phyloP scores from a whole-genome alignment of 345 rosid species.

The Eucalyptus viminalis region DNA sequence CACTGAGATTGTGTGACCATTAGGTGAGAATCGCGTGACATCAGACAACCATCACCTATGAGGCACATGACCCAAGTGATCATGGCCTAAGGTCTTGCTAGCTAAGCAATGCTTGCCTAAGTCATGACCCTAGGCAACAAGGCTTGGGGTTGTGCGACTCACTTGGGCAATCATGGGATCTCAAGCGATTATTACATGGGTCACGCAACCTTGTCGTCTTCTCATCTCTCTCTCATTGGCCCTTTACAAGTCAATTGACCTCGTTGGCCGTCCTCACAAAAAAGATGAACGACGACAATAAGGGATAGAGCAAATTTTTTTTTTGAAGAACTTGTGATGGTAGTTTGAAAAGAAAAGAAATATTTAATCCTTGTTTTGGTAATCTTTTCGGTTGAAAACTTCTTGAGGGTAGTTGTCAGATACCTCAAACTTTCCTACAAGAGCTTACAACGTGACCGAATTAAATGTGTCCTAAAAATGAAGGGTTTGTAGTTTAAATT shows the following conservation, averaged over 20 bases:
- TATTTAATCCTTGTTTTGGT: fast-evolving
- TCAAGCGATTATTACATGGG: too few relatives aligned
- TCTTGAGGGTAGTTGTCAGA: too few relatives aligned
- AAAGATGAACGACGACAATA: fast-evolving
- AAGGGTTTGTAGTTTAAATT: background rate
- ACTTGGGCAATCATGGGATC: too few relatives aligned
- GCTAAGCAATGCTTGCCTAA: fast-evolving
- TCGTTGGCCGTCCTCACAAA: too few relatives aligned
- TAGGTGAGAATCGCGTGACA: fast-evolving
- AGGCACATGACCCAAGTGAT: fast-evolving
- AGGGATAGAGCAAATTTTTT: fast-evolving
- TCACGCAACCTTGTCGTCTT: too few relatives aligned
- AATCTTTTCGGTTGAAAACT: fast-evolving
- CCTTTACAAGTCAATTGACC: too few relatives aligned
- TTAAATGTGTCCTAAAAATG: background rate
- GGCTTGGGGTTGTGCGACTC: too few relatives aligned
- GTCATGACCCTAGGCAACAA: too few relatives aligned
- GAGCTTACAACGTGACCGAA: fast-evolving
- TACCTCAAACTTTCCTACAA: too few relatives aligned
- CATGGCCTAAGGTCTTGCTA: too few relatives aligned
- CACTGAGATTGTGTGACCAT: fast-evolving
- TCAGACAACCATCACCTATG: fast-evolving
- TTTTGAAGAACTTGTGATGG: fast-evolving
- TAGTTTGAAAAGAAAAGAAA: fast-evolving
- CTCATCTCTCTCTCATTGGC: too few relatives aligned